These are phyloP conservation scores for Phytophthora hibernalis DNA, from an alignment of 352 stramenopile genomes.

Conservation along the genomic window DNA sequence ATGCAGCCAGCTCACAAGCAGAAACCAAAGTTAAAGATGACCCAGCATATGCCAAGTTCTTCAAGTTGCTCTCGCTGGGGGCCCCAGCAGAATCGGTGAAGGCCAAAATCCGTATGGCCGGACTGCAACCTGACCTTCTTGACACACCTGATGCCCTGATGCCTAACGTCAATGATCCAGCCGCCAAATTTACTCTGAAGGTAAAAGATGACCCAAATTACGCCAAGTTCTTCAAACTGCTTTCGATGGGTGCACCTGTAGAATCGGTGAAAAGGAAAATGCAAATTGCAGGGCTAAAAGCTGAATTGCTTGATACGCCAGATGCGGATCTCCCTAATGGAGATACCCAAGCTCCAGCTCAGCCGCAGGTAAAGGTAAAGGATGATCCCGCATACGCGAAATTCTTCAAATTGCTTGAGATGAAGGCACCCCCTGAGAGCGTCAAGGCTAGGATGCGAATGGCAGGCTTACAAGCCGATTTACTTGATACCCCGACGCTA, in stretches of 20 bases:
- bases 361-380: slow-evolving; percentile 56
- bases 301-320: slow-evolving; percentile 77
- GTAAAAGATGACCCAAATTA: slow-evolving; percentile 76
- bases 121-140: slow-evolving; percentile 60
- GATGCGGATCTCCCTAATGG: slow-evolving; percentile 46
- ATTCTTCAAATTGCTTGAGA: slow-evolving; percentile 77
- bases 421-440: slow-evolving; percentile 61
- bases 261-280: slow-evolving; percentile 73
- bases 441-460: slow-evolving; percentile 80
- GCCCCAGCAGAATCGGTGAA: slow-evolving; percentile 63
- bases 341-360: not conserved
- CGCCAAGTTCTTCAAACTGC: slow-evolving; percentile 81
- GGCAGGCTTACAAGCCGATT: slow-evolving; percentile 57
- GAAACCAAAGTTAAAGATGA: slow-evolving; percentile 67
- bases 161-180: slow-evolving; percentile 11
- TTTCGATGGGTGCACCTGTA: slow-evolving; percentile 61
- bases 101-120: slow-evolving; percentile 63
- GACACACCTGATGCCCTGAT: slow-evolving; percentile 74
- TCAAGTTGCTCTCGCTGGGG: slow-evolving; percentile 74
- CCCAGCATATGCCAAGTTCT: slow-evolving; percentile 71
- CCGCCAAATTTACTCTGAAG: slow-evolving; percentile 28
- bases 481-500: slow-evolving; percentile 67
- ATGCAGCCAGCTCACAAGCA: slow-evolving; percentile 3
- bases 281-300: slow-evolving; percentile 63
- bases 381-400: slow-evolving; percentile 73